Evolutionary conservation across 2,329 filamentous ascomycete genomes (phyloP).

Genomic region (Hypomyces perniciosus): DNA sequence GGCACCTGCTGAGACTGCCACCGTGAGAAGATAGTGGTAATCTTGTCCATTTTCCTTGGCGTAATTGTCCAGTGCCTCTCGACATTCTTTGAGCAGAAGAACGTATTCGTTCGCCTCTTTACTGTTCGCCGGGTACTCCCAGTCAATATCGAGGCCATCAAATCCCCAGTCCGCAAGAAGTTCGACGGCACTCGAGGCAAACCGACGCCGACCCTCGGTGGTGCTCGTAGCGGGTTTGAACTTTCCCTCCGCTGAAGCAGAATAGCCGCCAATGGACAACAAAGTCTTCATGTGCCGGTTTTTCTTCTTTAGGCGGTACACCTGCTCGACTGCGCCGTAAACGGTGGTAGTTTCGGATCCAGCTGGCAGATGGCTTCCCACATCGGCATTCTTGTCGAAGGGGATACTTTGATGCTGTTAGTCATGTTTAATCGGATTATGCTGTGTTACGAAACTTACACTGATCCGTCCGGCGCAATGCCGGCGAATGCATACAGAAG

Average conservation of each 20-base stretch:
- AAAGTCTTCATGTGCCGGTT: slow-evolving; percentile 72
- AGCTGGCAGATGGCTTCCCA: neutral
- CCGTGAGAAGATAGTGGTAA: slow-evolving; percentile 46
- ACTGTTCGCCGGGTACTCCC: slow-evolving; percentile 44
- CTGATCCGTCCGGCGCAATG: slow-evolving; percentile 39
- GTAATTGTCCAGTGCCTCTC: slow-evolving; percentile 38
- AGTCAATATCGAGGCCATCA: slow-evolving; percentile 52
- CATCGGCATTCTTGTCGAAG: slow-evolving; percentile 40
- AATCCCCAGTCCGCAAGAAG: slow-evolving; percentile 63
- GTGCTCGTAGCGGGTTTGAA: slow-evolving; percentile 60
- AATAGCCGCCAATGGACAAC: slow-evolving; percentile 80
- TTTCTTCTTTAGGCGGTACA: slow-evolving; percentile 68
- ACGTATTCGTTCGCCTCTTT: slow-evolving; percentile 37
- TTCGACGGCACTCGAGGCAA: slow-evolving; percentile 62
- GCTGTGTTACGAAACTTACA: slow-evolving; percentile 28
- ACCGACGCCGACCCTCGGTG: slow-evolving; percentile 52
- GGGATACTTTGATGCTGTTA: neutral
- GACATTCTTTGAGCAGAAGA: slow-evolving; percentile 36
- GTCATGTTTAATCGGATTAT: neutral
- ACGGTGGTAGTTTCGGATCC: slow-evolving; percentile 50
- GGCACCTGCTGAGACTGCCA: slow-evolving; percentile 44
- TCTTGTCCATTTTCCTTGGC: slow-evolving; percentile 32
- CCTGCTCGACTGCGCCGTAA: slow-evolving; percentile 72
- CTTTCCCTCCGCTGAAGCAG: slow-evolving; percentile 55
- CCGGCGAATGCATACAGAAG: slow-evolving; percentile 57